phyloP scores from a whole-genome alignment of 1,284 basidiomycete genomes.

The Tausonia pullulans region DNA sequence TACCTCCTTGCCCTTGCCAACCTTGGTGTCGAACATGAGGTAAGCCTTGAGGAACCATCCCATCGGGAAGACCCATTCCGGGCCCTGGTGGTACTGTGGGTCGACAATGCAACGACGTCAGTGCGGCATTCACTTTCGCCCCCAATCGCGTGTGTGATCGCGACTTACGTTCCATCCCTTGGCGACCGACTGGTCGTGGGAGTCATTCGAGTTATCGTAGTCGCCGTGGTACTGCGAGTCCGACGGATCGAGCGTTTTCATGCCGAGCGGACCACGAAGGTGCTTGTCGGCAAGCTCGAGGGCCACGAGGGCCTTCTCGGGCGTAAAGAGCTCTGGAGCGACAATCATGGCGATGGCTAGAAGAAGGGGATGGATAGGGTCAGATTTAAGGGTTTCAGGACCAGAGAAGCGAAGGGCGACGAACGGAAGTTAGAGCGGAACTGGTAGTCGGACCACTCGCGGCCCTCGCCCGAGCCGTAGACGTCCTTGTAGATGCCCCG shows the following conservation, averaged over 20 bases:
- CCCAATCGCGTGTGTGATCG: background rate
- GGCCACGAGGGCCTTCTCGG: slow-evolving; percentile 63
- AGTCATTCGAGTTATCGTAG: slow-evolving; percentile 88
- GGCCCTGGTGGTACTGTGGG: slow-evolving; percentile 45
- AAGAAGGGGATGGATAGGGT: background rate
- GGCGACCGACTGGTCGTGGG: slow-evolving; percentile 63
- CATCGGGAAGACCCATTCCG: slow-evolving; percentile 87
- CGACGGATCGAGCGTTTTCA: slow-evolving; percentile 80
- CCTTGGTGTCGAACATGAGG: slow-evolving; percentile 62
- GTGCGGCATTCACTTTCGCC: background rate
- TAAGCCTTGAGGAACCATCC: slow-evolving; percentile 94
- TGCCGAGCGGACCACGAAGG: slow-evolving; percentile 72
- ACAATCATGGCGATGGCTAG: slow-evolving; percentile 78
- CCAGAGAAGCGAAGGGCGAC: background rate
- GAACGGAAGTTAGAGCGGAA: slow-evolving; percentile 72
- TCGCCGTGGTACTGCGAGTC: slow-evolving; percentile 77
- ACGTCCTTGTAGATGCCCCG: slow-evolving; percentile 99
- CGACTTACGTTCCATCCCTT: slow-evolving; percentile 65
- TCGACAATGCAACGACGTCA: background rate
- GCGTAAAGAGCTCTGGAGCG: slow-evolving; percentile 87
- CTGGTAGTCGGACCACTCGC: slow-evolving; percentile 96
- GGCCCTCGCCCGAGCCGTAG: slow-evolving; percentile 69
- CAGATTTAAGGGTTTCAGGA: background rate
- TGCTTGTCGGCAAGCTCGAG: slow-evolving; percentile 63
- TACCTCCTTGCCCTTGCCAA: slow-evolving; percentile 50